Conservation (phyloP, 2,329 filamentous ascomycete species). For the Cryoendolithus antarcticus region DNA sequence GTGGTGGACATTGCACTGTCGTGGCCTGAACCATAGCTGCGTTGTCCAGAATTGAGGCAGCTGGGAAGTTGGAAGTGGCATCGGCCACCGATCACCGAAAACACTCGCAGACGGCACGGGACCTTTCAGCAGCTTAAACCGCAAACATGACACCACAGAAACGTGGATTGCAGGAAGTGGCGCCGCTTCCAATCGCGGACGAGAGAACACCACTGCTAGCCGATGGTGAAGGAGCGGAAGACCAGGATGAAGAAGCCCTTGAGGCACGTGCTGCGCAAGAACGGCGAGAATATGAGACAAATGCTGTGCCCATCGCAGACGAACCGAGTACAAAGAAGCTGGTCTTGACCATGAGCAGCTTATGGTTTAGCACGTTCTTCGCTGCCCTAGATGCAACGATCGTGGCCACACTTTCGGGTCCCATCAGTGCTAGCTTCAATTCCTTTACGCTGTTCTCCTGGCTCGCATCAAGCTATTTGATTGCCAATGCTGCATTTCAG, state of each 20-base stretch:
- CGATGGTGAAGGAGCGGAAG: constrained; percentile 5
- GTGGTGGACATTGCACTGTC: too few species aligned
- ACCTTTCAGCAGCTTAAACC: too few species aligned
- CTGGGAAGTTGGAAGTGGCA: too few species aligned
- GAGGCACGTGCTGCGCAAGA: constrained; percentile 22
- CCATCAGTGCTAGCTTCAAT: constrained; percentile 72
- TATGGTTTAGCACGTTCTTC: constrained; percentile 44
- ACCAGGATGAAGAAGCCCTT: constrained; percentile 9
- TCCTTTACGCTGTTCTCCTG: constrained; percentile 74
- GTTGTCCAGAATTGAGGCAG: too few species aligned
- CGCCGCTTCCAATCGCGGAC: constrained; percentile 7
- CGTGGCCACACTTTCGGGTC: constrained; percentile 71
- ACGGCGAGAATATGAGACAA: constrained; percentile 19
- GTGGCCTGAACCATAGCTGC: too few species aligned
- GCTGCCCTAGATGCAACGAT: constrained; percentile 60
- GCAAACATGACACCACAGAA: too few species aligned
- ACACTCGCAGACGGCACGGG: too few species aligned
- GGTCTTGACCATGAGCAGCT: constrained; percentile 35
- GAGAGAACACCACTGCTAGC: constrained; percentile 13
- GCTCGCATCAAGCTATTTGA: constrained; percentile 78
- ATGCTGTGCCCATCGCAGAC: constrained; percentile 21
- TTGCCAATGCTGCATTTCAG: constrained; percentile 77
- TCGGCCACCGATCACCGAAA: too few species aligned
- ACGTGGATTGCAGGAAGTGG: constrained; percentile 4
- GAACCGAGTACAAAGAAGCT: constrained; percentile 36